Percentiles rank a stretch among this genome's conserved stretches.
Conservation (phyloP, 805 yeast species). For the Monosporozyma aerobia region DNA sequence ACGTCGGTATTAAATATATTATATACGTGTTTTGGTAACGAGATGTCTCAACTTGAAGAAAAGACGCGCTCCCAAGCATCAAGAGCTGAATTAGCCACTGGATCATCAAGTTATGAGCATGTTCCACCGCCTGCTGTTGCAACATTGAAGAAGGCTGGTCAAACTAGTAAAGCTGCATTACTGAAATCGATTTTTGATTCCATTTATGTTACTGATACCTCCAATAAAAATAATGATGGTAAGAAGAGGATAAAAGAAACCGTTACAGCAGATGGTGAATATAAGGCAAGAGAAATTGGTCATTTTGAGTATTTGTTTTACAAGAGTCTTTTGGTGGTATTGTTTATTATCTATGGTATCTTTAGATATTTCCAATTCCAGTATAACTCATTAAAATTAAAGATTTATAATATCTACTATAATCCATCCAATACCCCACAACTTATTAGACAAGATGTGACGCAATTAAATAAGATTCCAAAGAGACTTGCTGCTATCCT, state of each 20-base stretch:
- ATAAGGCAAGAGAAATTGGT: conserved; percentile 13
- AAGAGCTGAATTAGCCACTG: neutral
- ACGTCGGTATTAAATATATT: neutral
- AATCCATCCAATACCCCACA: conserved; percentile 73
- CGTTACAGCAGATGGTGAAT: conserved; percentile 3
- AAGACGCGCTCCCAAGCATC: conserved; percentile 1
- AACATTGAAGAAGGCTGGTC: conserved; percentile 9
- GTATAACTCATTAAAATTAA: conserved; percentile 45
- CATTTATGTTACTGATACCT: conserved; percentile 8
- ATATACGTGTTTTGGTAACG: neutral
- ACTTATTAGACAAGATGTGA: conserved; percentile 74
- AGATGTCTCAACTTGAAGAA: neutral
- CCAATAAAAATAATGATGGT: neutral
- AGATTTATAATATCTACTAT: conserved; percentile 53
- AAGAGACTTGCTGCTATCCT: conserved; percentile 67
- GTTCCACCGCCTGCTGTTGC: conserved; percentile 18
- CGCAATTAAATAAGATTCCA: conserved; percentile 67
- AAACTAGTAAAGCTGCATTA: conserved; percentile 10
- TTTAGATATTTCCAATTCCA: conserved; percentile 44
- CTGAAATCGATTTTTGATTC: conserved; percentile 16
- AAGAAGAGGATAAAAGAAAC: neutral
- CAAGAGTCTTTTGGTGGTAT: conserved; percentile 40
- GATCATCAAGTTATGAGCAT: conserved; percentile 5
- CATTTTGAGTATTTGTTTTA: conserved; percentile 28
- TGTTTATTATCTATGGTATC: conserved; percentile 50